Evolutionary conservation across 2,329 filamentous ascomycete genomes (phyloP).

Genomic region (Magnaporthales sp.): DNA sequence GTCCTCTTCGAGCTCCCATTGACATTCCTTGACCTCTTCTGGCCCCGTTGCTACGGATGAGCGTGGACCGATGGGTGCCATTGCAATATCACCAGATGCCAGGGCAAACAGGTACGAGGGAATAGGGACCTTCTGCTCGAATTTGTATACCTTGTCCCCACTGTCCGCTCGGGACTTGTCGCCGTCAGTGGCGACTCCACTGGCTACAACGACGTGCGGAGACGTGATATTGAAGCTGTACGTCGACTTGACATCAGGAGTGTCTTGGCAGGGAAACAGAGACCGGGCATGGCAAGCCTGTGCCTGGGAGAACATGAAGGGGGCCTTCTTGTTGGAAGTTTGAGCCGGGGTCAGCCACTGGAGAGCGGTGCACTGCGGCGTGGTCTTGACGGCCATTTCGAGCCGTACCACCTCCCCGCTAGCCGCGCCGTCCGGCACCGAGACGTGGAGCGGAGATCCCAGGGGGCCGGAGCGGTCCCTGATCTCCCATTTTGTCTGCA

Average conservation of each 20-base stretch:
- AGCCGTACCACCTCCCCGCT: conserved; percentile 45
- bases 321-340: conserved; percentile 90
- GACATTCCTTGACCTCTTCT: conserved; percentile 72
- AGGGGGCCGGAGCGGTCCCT: conserved; percentile 65
- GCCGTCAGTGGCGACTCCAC: conserved; percentile 53
- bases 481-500: conserved; percentile 58
- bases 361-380: conserved; percentile 78
- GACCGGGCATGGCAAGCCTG: conserved; percentile 94
- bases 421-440: conserved; percentile 43
- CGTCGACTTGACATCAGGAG: conserved; percentile 94
- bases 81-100: conserved; percentile 75
- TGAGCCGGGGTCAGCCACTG: conserved; percentile 94
- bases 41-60: conserved; percentile 82
- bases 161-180: conserved; percentile 37
- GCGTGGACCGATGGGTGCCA: conserved; percentile 76
- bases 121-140: conserved; percentile 86
- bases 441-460: conserved; percentile 60
- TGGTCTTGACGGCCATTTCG: conserved; percentile 69
- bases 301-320: conserved; percentile 97
- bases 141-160: conserved; percentile 64
- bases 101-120: conserved; percentile 93
- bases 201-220: conserved; percentile 82
- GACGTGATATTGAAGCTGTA: conserved; percentile 84
- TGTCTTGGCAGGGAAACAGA: conserved; percentile 94
- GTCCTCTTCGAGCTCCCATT: conserved; percentile 86